Evolutionary conservation across 176 grass and related monocot species (phyloP), one percentile per base, ranked within the genome.

Genomic region (Oryza rufipogon): DNA sequence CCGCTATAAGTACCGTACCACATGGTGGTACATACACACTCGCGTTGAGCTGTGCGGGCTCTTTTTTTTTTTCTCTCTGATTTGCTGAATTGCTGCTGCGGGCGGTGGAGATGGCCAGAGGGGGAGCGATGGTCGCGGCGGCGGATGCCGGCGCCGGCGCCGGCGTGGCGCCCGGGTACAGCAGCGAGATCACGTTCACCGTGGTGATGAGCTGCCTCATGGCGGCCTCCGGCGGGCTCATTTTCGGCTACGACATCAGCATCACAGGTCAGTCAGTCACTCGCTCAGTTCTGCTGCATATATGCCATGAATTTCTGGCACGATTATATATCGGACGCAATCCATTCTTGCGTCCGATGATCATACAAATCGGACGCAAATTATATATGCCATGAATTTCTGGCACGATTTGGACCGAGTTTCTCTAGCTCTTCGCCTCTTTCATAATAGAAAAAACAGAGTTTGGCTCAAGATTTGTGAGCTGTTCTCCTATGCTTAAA

Each of bases 161-260:
- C 66, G 82, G 2, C 8, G 1, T 1, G 25, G 25, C 14, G 32
- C 28, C 80, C 2, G 88, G 80, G 28, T 85, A 94, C 81, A 86
- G 81, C 68, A 80, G 89, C 60, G 85, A 85, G 70, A 56, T 94
- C 39, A 94, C 92, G 14, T 74, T 81, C 44, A 87, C 92, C 38
- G 89, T 94, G 6, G 76, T 90, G 73, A 79, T 88, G 64, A 94
- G 89, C 64, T 91, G 92, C 74, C 74, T 94, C 69, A 88, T 92
- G 89, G 92, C 92, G 73, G 89, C 92, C 44, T 91, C 92, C 74
- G 92, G 92, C 19, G 92, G 92, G 42, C 89, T 94, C 47, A 94
- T 94, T 46, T 94, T 94, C 70, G 89, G 92, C 8, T 94, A 94
- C 84, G 89, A 94, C 74, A 92, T 94, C 77, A 91, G 92, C 10